Evolutionary conservation across 306 rosid genomes (phyloP).

Genomic region (Cotoneaster glaucophyllus): DNA sequence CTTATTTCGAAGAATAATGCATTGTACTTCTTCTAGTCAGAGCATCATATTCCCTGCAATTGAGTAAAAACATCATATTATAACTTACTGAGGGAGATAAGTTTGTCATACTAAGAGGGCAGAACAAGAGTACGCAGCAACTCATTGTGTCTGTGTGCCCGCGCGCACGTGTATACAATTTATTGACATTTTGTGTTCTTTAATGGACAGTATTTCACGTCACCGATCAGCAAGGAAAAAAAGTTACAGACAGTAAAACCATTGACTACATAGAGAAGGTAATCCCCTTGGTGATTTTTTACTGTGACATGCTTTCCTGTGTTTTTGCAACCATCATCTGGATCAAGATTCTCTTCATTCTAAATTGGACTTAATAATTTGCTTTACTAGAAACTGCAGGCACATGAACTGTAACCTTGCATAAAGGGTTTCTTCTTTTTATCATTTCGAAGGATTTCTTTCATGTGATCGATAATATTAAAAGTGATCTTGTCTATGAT

Average conservation of each 20-base stretch:
- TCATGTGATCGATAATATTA: constrained; percentile 18
- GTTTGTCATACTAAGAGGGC: too few species aligned
- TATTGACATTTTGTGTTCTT: background rate
- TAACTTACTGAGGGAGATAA: too few species aligned
- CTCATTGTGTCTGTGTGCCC: background rate
- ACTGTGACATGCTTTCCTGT: background rate
- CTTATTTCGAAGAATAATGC: too few species aligned
- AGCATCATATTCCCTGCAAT: too few species aligned
- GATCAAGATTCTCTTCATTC: background rate
- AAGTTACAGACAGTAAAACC: constrained; percentile 62
- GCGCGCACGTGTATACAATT: background rate
- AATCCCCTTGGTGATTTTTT: constrained; percentile 17
- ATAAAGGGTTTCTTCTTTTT: background rate
- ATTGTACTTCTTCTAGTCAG: too few species aligned
- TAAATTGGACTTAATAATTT: background rate
- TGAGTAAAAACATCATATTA: too few species aligned
- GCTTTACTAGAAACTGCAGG: constrained; percentile 2
- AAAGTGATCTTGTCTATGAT: constrained; percentile 37
- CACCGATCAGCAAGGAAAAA: constrained; percentile 81
- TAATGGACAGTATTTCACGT: constrained; percentile 65
- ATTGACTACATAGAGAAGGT: constrained; percentile 73
- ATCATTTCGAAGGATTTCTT: background rate
- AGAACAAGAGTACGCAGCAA: background rate
- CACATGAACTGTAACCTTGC: background rate
- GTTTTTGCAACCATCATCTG: background rate